Percentiles rank a stretch among this genome's conserved stretches.
Conservation (phyloP, 352 stramenopile species). For the Phytopythium ostracodes region DNA sequence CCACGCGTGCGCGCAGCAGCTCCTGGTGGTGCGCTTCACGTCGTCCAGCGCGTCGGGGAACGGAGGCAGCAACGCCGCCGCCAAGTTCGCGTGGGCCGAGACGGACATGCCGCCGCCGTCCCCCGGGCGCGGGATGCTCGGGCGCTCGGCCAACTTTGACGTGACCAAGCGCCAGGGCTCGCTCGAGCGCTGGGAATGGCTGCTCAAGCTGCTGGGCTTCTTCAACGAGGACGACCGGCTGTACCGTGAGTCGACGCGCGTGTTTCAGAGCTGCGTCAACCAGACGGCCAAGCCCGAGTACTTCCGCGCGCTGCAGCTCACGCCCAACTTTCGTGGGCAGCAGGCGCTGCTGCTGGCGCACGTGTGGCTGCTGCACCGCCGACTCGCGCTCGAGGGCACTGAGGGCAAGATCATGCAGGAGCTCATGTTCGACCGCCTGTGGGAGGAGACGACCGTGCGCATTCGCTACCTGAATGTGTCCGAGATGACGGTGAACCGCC, state of each 20-base stretch:
- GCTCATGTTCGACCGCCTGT: slow-evolving; percentile 95
- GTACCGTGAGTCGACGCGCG: slow-evolving; percentile 62
- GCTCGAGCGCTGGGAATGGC: slow-evolving; percentile 75
- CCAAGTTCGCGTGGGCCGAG: slow-evolving; percentile 65
- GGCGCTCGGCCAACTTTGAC: slow-evolving; percentile 77
- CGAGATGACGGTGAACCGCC: slow-evolving; percentile 96
- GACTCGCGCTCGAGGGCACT: slow-evolving; percentile 78
- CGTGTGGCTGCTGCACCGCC: slow-evolving; percentile 96
- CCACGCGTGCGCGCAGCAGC: slow-evolving; percentile 1
- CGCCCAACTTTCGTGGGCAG: slow-evolving; percentile 87
- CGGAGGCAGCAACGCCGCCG: background rate
- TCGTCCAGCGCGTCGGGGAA: slow-evolving; percentile 8
- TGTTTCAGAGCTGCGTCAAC: slow-evolving; percentile 86
- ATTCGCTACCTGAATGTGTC: slow-evolving; percentile 92
- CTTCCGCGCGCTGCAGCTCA: slow-evolving; percentile 60
- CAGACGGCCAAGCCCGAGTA: slow-evolving; percentile 69
- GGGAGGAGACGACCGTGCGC: slow-evolving; percentile 92
- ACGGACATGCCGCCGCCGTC: slow-evolving; percentile 81
- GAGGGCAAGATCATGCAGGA: slow-evolving; percentile 90
- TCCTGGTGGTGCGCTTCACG: slow-evolving; percentile 22
- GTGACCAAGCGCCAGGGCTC: slow-evolving; percentile 59
- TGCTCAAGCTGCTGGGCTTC: slow-evolving; percentile 81
- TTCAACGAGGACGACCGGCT: slow-evolving; percentile 84
- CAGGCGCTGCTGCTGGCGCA: slow-evolving; percentile 94
- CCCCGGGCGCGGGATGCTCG: slow-evolving; percentile 62